Evolutionary conservation across 176 grass and related monocot genomes (phyloP).

Genomic region (Triticum monococcum): DNA sequence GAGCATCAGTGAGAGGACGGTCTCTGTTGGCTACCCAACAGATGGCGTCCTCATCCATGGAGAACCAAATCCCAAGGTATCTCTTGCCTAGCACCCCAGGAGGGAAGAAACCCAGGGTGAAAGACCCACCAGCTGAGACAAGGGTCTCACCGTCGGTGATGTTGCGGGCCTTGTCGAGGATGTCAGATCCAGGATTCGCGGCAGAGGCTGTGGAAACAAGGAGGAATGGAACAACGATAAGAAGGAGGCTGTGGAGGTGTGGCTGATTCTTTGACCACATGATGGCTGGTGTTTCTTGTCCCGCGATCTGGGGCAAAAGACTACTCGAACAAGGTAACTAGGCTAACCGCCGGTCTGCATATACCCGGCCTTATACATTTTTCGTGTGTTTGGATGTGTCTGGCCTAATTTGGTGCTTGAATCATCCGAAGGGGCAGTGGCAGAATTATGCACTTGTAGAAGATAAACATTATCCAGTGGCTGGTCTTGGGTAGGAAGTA

Average conservation of each 20-base stretch:
- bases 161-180: background rate
- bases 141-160: slow-evolving; percentile 30
- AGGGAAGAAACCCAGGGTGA: slow-evolving; percentile 48
- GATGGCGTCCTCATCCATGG: background rate
- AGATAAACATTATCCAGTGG: no score
- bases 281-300: background rate
- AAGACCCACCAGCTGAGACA: slow-evolving; percentile 22
- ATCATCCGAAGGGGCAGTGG: no score
- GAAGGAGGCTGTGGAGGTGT: background rate
- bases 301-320: background rate
- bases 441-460: no score
- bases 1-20: slow-evolving; percentile 2
- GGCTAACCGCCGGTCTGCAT: no score
- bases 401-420: no score
- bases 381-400: no score
- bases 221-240: background rate
- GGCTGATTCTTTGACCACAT: background rate
- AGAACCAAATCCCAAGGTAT: slow-evolving; percentile 48
- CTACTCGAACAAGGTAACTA: background rate
- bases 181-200: background rate
- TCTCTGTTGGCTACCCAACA: slow-evolving; percentile 62
- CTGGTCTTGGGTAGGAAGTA: no score
- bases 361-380: no score
- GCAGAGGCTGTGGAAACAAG: background rate
- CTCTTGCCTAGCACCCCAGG: background rate